phyloP scores from a whole-genome alignment of 1,284 basidiomycete species.

The Microbotryum silenes-acaulis region DNA sequence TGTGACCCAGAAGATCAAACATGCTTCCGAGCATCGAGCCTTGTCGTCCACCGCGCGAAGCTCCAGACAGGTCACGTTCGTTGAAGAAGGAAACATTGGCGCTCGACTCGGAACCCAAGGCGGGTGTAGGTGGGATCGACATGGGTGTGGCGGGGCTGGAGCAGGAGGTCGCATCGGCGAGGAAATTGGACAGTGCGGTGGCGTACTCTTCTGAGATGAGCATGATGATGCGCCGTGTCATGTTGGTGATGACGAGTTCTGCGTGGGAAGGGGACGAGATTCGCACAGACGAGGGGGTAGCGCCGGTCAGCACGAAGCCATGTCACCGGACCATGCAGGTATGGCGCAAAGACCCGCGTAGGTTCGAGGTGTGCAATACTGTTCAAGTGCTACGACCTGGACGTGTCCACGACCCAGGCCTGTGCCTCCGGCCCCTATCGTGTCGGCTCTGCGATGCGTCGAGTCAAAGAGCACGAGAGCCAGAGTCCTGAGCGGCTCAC shows the following conservation, averaged over 20 bases:
- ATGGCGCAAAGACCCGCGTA: neutral
- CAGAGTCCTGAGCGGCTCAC: slow-evolving; percentile 44
- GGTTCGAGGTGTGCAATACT: too few species aligned
- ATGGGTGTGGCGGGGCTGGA: slow-evolving; percentile 5
- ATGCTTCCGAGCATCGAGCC: slow-evolving; percentile 19
- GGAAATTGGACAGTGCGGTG: slow-evolving; percentile 35
- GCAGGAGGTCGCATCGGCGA: slow-evolving; percentile 8
- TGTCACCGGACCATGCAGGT: neutral
- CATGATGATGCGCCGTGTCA: slow-evolving; percentile 80
- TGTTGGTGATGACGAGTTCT: slow-evolving; percentile 94
- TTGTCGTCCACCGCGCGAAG: neutral
- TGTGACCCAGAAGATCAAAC: slow-evolving; percentile 31
- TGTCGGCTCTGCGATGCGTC: neutral
- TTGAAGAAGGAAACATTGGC: slow-evolving; percentile 13
- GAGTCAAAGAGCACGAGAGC: neutral
- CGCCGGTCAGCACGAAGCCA: too few species aligned
- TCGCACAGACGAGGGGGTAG: too few species aligned
- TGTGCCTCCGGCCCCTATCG: too few species aligned
- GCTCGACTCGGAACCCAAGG: slow-evolving; percentile 1
- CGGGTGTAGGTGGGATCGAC: slow-evolving; percentile 18
- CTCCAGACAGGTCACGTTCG: neutral
- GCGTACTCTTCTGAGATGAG: slow-evolving; percentile 90
- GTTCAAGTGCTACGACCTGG: too few species aligned
- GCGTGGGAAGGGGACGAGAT: slow-evolving; percentile 1
- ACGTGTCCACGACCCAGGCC: too few species aligned